phyloP scores from a whole-genome alignment of 805 yeast genomes.

The Saturnispora diversa region DNA sequence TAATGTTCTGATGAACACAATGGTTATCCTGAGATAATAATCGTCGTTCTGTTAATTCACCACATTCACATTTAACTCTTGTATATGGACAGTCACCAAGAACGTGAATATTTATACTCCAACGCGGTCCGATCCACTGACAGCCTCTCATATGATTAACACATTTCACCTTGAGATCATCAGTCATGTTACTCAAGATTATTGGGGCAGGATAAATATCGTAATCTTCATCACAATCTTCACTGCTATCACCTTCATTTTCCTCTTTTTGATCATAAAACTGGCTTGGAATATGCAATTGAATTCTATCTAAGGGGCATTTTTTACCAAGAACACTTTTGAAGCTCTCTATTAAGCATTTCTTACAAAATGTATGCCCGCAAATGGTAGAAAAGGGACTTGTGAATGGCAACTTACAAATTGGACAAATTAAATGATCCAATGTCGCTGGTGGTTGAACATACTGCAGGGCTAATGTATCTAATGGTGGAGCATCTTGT shows the following conservation, averaged over 20 bases:
- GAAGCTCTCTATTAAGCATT: slow-evolving; percentile 43
- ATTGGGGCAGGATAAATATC: slow-evolving; percentile 43
- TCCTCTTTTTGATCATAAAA: slow-evolving; percentile 2
- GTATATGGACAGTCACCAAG: slow-evolving; percentile 33
- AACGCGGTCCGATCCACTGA: slow-evolving; percentile 46
- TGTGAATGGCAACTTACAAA: slow-evolving; percentile 59
- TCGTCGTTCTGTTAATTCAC: slow-evolving; percentile 19
- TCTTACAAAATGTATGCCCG: slow-evolving; percentile 60
- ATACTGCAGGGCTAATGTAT: slow-evolving; percentile 23
- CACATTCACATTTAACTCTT: slow-evolving; percentile 31
- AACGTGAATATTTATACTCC: slow-evolving; percentile 49
- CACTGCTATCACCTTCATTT: slow-evolving; percentile 1
- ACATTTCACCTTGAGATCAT: slow-evolving; percentile 52
- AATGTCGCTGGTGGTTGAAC: slow-evolving; percentile 14
- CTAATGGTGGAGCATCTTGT: slow-evolving; percentile 13
- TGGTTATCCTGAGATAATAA: slow-evolving; percentile 7
- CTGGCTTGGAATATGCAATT: slow-evolving; percentile 24
- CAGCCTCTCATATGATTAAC: slow-evolving; percentile 48
- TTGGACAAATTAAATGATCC: slow-evolving; percentile 43
- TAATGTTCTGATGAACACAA: slow-evolving; percentile 35
- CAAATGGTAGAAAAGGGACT: slow-evolving; percentile 56
- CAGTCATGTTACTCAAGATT: slow-evolving; percentile 49
- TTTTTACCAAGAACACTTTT: slow-evolving; percentile 30
- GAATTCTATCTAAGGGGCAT: slow-evolving; percentile 59
- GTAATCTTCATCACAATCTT: slow-evolving; percentile 12